Conservation (phyloP, 352 stramenopile species). For the Paralagenidium karlingii region DNA sequence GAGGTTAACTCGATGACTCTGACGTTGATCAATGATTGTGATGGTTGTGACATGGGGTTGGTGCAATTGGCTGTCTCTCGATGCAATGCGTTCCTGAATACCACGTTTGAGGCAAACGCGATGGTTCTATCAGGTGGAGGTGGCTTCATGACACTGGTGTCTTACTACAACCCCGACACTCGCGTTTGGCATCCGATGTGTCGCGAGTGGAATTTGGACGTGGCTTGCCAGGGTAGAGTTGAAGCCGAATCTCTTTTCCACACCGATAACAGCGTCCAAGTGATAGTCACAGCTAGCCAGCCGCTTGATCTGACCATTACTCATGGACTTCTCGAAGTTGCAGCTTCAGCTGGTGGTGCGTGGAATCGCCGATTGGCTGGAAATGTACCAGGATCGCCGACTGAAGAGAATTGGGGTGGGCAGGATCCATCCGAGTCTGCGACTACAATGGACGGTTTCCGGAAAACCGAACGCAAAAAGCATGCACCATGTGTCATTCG, state of each 20-base stretch:
- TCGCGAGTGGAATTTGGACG: conserved; percentile 54
- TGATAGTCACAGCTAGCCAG: conserved; percentile 58
- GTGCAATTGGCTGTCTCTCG: conserved; percentile 56
- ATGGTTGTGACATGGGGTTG: conserved; percentile 78
- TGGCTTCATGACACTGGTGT: conserved; percentile 40
- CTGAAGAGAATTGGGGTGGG: too few relatives aligned
- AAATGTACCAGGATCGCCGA: too few relatives aligned
- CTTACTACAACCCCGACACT: conserved; percentile 76
- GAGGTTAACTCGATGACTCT: conserved; percentile 50
- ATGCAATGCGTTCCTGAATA: conserved; percentile 65
- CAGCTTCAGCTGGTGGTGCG: conserved; percentile 58
- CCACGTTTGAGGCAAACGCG: conserved; percentile 25
- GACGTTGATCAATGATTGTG: conserved; percentile 78
- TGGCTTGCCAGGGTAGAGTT: conserved; percentile 56
- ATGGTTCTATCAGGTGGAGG: conserved; percentile 58
- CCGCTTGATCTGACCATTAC: conserved; percentile 64
- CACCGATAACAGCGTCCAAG: conserved; percentile 13
- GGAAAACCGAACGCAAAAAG: conserved; percentile 17
- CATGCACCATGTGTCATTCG: conserved; percentile 61
- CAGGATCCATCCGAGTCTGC: conserved; percentile 6
- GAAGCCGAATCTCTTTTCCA: too few relatives aligned
- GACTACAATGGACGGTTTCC: neutral
- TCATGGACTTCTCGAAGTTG: conserved; percentile 60
- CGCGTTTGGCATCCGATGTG: conserved; percentile 75
- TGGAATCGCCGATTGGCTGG: conserved; percentile 52